These are phyloP conservation scores for Kockiozyma suomiensis DNA, from an alignment of 805 yeast genomes.

Conservation along the genomic window DNA sequence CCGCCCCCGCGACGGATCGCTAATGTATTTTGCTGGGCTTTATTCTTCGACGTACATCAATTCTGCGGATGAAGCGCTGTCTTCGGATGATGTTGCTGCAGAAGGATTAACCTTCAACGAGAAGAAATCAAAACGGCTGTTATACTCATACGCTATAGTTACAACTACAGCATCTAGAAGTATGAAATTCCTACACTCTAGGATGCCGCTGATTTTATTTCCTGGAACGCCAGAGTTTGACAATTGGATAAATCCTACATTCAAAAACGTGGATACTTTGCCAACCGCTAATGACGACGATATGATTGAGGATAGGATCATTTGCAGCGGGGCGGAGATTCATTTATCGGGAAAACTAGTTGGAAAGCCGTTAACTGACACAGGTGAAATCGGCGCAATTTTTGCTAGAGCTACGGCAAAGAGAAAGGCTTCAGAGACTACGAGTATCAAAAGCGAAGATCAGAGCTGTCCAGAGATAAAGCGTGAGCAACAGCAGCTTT, in stretches of 20 bases:
- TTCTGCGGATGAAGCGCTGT: slow-evolving; percentile 25
- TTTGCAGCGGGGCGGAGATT: slow-evolving; percentile 22
- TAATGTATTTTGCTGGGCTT: slow-evolving; percentile 70
- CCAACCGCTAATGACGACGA: slow-evolving; percentile 48
- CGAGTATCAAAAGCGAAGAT: not conserved
- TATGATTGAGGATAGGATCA: slow-evolving; percentile 3
- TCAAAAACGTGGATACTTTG: slow-evolving; percentile 50
- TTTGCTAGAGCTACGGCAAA: slow-evolving; percentile 5
- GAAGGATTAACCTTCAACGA: not conserved
- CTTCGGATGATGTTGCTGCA: not conserved
- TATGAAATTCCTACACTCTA: slow-evolving; percentile 66
- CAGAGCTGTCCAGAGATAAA: not conserved
- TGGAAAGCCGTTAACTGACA: slow-evolving; percentile 9
- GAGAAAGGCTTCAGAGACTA: not conserved
- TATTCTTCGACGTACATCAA: slow-evolving; percentile 40
- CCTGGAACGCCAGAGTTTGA: slow-evolving; percentile 60
- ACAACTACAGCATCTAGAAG: slow-evolving; percentile 71
- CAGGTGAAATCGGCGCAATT: slow-evolving; percentile 1
- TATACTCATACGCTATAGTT: slow-evolving; percentile 48
- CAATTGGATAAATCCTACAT: slow-evolving; percentile 61
- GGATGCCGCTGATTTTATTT: slow-evolving; percentile 75
- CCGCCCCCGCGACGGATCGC: slow-evolving; percentile 51
- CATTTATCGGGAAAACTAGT: slow-evolving; percentile 26
- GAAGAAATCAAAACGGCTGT: not conserved
- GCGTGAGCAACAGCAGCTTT: not conserved